These are phyloP conservation scores for Harrya chromipes DNA, from an alignment of 768 basidiomycete species.

Conservation along the genomic window DNA sequence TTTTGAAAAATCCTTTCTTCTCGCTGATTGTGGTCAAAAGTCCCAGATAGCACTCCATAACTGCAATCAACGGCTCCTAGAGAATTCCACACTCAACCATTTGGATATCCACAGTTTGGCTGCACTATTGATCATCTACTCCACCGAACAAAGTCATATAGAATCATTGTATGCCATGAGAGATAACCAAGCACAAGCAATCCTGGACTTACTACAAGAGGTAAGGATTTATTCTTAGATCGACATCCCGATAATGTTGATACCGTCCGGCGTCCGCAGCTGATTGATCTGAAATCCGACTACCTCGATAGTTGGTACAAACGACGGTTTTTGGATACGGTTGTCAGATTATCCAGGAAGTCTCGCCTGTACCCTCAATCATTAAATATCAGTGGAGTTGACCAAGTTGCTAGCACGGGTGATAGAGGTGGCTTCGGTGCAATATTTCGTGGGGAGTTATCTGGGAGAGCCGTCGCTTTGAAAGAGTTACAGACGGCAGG, in stretches of 20 bases:
- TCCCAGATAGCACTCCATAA: slow-evolving; percentile 14
- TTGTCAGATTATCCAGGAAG: slow-evolving; percentile 29
- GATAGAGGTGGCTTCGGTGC: slow-evolving; percentile 32
- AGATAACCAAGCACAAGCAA: slow-evolving; percentile 21
- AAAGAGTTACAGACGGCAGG: slow-evolving; percentile 25
- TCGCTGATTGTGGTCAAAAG: slow-evolving; percentile 9
- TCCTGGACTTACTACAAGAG: slow-evolving; percentile 28
- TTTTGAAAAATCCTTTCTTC: background rate
- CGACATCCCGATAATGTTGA: background rate
- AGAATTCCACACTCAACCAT: slow-evolving; percentile 12
- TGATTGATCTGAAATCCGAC: slow-evolving; percentile 24
- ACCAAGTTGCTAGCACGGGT: slow-evolving; percentile 8
- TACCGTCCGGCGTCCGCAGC: background rate
- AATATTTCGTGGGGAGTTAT: slow-evolving; percentile 29
- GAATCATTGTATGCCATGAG: slow-evolving; percentile 21
- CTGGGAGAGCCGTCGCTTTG: slow-evolving; percentile 29
- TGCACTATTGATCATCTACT: slow-evolving; percentile 20
- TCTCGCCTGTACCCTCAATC: slow-evolving; percentile 27
- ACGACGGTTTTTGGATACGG: slow-evolving; percentile 27
- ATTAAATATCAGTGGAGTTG: slow-evolving; percentile 21
- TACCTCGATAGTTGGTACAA: slow-evolving; percentile 26
- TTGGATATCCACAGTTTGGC: slow-evolving; percentile 25
- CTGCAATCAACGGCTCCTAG: slow-evolving; percentile 18
- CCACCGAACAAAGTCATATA: slow-evolving; percentile 13
- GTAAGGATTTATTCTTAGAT: background rate